These are phyloP conservation scores for Naganishia kalamii DNA, from an alignment of 768 basidiomycete species.

Conservation along the genomic window DNA sequence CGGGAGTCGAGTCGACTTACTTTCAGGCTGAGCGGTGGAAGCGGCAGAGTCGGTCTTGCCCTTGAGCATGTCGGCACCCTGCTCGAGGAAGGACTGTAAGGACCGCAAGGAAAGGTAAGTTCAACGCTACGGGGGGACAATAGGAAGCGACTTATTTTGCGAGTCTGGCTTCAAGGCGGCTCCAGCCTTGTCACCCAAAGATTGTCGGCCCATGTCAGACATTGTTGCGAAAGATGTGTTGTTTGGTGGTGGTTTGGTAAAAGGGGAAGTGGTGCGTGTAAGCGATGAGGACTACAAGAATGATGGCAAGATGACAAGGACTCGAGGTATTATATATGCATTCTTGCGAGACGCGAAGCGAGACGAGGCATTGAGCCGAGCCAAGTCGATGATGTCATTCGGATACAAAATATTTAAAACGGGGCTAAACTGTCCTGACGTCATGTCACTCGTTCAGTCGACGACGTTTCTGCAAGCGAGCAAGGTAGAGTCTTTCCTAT, in stretches of 20 bases:
- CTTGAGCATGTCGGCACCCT: conserved; percentile 32
- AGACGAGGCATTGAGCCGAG: too few relatives aligned
- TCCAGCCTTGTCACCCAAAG: conserved; percentile 43
- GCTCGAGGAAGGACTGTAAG: conserved; percentile 35
- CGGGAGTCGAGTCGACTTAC: too few relatives aligned
- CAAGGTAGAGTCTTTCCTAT: too few relatives aligned
- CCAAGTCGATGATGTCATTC: too few relatives aligned
- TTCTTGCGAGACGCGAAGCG: neutral
- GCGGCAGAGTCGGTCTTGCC: conserved; percentile 31
- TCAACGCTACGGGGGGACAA: too few relatives aligned
- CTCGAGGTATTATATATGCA: conserved; percentile 5
- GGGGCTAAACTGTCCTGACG: too few relatives aligned
- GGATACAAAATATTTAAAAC: too few relatives aligned
- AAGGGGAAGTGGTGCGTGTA: conserved; percentile 4
- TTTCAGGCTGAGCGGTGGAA: conserved; percentile 38
- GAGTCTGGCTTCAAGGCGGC: conserved; percentile 44
- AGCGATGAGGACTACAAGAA: neutral
- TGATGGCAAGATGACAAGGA: neutral
- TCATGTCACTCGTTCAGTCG: too few relatives aligned
- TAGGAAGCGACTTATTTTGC: conserved; percentile 28
- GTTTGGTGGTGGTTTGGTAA: conserved; percentile 26
- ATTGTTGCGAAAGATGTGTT: conserved; percentile 34
- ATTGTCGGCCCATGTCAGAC: conserved; percentile 46
- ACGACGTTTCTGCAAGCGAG: too few relatives aligned
- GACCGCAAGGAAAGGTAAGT: neutral